Evolutionary conservation across 495 filamentous ascomycete genomes (phyloP), one percentile per base, ranked within the genome.

Genomic region (Penicillium macrosclerotiorum): DNA sequence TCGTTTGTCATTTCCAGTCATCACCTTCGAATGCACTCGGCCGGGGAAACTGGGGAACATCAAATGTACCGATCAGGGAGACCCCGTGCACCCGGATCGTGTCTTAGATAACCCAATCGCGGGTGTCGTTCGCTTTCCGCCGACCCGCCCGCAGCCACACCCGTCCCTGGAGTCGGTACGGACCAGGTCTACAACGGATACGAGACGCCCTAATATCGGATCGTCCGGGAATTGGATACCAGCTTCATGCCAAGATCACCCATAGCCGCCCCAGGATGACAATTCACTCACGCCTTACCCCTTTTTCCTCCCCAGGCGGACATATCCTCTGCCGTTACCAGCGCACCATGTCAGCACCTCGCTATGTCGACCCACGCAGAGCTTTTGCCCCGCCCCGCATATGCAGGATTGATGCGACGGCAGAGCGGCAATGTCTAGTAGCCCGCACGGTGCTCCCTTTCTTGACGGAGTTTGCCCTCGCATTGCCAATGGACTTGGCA

Each of bases 101-200:
- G 1, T 36, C 23, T n/a, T 8, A 25, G 41, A 50, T 26, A 51
- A 50, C 46, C 51, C 51, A 46, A 54, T 54, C 46, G 51, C 41
- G 16, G 41, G 46, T 41, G 42, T 50, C 20, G 49, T 24, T n/a
- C n/a, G n/a, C 49, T 45, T 36, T 35, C 41, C 37, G 37, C 8
- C 20, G 37, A 18, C 37, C 24, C 40, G 33, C 32, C 40, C 17
- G 39, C 51, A n/a, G 51, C 51, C 51, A 54, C 51, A 54, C 29
- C 51, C 51, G 50, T 37, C 29, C 24, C 9, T 24, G 14, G 8
- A 25, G 5, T 12, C 22, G 20, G 20, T 22, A 38, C 2, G 8
- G 23, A 24, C 34, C 6, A 13, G n/a, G n/a, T n/a, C n/a, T n/a
- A n/a, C n/a, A n/a, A n/a, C n/a, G n/a, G n/a, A n/a, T n/a, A n/a